Evolutionary conservation across 2,329 filamentous ascomycete genomes (phyloP).

Genomic region (Cladosporium sp.): DNA sequence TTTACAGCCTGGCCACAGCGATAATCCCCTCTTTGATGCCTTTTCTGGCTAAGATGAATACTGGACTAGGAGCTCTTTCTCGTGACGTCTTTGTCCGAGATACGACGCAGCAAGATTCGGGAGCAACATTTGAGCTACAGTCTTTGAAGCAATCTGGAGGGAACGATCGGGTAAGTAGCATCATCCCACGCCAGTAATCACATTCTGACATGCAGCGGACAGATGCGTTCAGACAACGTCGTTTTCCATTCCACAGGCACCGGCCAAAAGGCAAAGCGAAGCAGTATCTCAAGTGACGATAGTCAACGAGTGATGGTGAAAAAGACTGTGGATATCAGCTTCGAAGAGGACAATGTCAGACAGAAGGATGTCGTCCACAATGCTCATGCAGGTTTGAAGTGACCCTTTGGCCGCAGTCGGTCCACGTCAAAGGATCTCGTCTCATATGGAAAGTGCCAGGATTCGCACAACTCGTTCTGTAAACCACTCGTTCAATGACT

Average conservation of each 20-base stretch:
- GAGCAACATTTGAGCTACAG: neutral
- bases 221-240: constrained; percentile 3
- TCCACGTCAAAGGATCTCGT: no score
- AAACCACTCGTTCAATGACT: no score
- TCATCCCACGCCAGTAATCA: neutral
- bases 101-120: constrained; percentile 1
- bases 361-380: no score
- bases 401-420: no score
- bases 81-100: constrained; percentile 6
- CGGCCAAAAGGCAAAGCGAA: neutral
- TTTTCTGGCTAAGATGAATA: constrained; percentile 5
- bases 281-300: constrained; percentile 6
- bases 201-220: neutral
- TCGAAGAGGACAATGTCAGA: neutral
- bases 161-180: neutral
- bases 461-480: no score
- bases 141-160: neutral
- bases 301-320: constrained; percentile 4
- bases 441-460: no score
- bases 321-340: constrained; percentile 2
- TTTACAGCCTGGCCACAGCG: constrained; percentile 6
- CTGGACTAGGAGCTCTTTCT: constrained; percentile 3
- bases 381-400: no score
- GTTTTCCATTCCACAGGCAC: neutral
- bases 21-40: neutral